Conservation (phyloP, 169 alveolate species). For the Toxoplasma gondii region DNA sequence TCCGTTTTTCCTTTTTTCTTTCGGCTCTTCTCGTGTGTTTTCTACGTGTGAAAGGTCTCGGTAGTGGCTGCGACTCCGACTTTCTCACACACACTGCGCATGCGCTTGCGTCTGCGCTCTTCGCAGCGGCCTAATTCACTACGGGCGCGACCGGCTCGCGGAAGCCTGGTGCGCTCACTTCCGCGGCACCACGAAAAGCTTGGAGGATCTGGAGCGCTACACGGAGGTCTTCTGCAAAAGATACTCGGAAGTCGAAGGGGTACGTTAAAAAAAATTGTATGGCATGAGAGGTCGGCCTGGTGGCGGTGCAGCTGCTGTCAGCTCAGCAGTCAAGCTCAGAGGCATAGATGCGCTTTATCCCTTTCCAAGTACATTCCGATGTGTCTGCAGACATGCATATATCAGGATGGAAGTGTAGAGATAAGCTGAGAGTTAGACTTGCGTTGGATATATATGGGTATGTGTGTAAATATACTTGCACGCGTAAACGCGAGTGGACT, state of each 20-base stretch:
- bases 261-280: not conserved
- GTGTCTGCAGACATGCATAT: not conserved
- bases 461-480: not conserved
- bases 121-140: conserved; percentile 51
- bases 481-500: not conserved
- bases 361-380: not conserved
- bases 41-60: not conserved
- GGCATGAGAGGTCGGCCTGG: not conserved
- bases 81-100: not conserved
- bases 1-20: too few relatives aligned
- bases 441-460: not conserved
- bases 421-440: too few relatives aligned
- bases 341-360: not conserved
- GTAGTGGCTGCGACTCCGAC: not conserved
- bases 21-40: not conserved
- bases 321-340: not conserved
- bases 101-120: not conserved
- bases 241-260: conserved; percentile 57
- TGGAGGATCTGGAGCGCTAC: conserved; percentile 44
- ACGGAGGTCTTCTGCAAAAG: conserved; percentile 59
- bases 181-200: conserved; percentile 28
- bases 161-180: conserved; percentile 53
- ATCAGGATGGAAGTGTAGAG: not conserved
- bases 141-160: conserved; percentile 57
- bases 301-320: not conserved